Evolutionary conservation across 805 yeast species (phyloP).

Genomic region (Candida nemodendra): DNA sequence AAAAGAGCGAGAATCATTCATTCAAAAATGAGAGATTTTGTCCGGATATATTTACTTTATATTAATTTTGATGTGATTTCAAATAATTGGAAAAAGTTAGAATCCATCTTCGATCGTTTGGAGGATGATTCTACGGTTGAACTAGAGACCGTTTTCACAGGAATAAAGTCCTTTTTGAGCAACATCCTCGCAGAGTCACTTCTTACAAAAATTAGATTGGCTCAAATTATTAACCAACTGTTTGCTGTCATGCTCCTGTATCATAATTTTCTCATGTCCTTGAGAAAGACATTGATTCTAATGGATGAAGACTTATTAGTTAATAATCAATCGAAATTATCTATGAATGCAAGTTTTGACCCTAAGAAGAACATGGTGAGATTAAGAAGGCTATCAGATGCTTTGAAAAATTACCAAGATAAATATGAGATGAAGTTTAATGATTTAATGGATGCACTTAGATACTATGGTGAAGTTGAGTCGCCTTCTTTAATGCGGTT

Average conservation of each 20-base stretch:
- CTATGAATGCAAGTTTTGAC: slow-evolving; percentile 39
- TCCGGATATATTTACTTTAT: slow-evolving; percentile 54
- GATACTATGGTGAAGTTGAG: slow-evolving; percentile 49
- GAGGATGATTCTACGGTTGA: slow-evolving; percentile 16
- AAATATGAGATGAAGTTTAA: slow-evolving; percentile 44
- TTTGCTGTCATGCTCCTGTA: slow-evolving; percentile 47
- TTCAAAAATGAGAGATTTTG: slow-evolving; percentile 53
- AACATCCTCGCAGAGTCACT: slow-evolving; percentile 64
- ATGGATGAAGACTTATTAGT: slow-evolving; percentile 47
- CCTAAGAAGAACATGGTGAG: slow-evolving; percentile 38
- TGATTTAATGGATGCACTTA: slow-evolving; percentile 46
- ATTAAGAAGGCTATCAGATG: slow-evolving; percentile 39
- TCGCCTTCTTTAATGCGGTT: slow-evolving; percentile 44
- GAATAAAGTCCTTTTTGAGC: slow-evolving; percentile 57
- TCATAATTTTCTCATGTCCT: slow-evolving; percentile 48
- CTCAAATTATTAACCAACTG: slow-evolving; percentile 45
- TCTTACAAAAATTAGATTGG: slow-evolving; percentile 56
- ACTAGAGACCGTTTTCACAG: slow-evolving; percentile 43
- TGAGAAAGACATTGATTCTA: slow-evolving; percentile 53
- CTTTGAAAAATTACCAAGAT: slow-evolving; percentile 42
- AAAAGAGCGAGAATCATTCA: slow-evolving; percentile 54
- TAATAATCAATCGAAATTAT: slow-evolving; percentile 35
- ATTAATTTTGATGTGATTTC: slow-evolving; percentile 60
- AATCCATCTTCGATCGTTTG: slow-evolving; percentile 24
- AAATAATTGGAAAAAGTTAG: slow-evolving; percentile 46